phyloP scores from a whole-genome alignment of 495 filamentous ascomycete species.

The Penicillium parvum region DNA sequence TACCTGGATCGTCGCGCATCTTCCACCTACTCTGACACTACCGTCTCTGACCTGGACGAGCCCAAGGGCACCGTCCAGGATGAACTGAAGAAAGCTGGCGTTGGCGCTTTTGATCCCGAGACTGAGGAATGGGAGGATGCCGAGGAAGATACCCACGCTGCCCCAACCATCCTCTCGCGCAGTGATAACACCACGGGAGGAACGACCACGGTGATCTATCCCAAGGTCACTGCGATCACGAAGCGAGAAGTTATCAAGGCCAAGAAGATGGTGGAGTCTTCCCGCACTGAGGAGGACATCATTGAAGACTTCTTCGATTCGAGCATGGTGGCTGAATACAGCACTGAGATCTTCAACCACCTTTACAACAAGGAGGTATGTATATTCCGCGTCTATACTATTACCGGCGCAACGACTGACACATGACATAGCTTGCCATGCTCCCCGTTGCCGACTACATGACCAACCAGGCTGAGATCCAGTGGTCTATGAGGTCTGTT shows the following conservation, averaged over 20 bases:
- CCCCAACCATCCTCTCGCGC: conserved; percentile 66
- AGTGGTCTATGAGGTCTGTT: conserved; percentile 97
- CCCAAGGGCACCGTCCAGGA: conserved; percentile 17
- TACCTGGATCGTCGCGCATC: background rate
- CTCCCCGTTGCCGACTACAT: conserved; percentile 89
- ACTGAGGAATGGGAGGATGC: conserved; percentile 73
- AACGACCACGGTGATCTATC: conserved; percentile 68
- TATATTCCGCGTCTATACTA: background rate
- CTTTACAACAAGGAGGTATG: conserved; percentile 86
- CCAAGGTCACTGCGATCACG: conserved; percentile 34
- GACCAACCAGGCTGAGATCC: conserved; percentile 93
- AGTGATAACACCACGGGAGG: conserved; percentile 77
- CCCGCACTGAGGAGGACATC: conserved; percentile 57
- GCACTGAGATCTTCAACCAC: conserved; percentile 90
- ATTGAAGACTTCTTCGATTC: conserved; percentile 89
- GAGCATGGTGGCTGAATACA: conserved; percentile 98
- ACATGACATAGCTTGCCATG: conserved; percentile 59
- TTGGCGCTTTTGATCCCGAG: conserved; percentile 41
- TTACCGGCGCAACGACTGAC: conserved; percentile 15
- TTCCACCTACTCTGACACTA: conserved; percentile 9
- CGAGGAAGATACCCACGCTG: conserved; percentile 71
- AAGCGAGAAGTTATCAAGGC: conserved; percentile 64
- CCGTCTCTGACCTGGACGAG: conserved; percentile 15
- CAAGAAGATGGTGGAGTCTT: conserved; percentile 59
- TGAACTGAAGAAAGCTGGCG: conserved; percentile 2